Evolutionary conservation across 2,329 filamentous ascomycete genomes (phyloP).

Genomic region (Arthrobotrys musiformis): DNA sequence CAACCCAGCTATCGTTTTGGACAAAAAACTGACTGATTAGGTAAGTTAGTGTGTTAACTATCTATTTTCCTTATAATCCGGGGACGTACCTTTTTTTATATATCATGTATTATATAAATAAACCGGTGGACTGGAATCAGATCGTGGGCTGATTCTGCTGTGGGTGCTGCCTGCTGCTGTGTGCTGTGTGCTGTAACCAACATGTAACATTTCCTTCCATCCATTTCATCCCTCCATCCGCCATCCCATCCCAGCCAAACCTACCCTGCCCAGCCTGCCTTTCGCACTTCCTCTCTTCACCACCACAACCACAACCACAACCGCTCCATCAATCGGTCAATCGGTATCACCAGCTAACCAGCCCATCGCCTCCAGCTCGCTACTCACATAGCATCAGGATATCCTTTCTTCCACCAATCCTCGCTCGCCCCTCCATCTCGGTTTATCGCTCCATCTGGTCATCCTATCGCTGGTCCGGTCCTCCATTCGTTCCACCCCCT

Average conservation of each 20-base stretch:
- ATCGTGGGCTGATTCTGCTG: neutral
- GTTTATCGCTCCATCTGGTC: neutral
- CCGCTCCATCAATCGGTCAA: constrained; percentile 26
- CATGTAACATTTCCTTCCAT: constrained; percentile 51
- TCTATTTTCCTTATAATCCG: no score
- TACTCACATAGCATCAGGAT: neutral
- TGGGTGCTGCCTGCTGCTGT: neutral
- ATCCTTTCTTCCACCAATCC: constrained; percentile 23
- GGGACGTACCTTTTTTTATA: no score
- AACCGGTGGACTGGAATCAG: no score
- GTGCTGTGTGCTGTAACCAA: neutral
- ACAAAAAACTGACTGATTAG: no score
- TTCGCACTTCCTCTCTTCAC: constrained; percentile 37
- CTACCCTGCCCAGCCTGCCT: constrained; percentile 26
- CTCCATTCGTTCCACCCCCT: constrained; percentile 51
- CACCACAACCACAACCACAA: constrained; percentile 27
- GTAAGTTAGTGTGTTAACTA: no score
- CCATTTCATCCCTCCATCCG: constrained; percentile 18
- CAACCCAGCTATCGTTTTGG: no score
- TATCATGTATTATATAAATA: constrained; percentile 19
- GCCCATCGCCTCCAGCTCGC: constrained; percentile 21
- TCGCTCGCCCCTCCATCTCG: constrained; percentile 22
- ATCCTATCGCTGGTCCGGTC: constrained; percentile 14
- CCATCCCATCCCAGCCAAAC: constrained; percentile 23
- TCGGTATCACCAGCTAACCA: constrained; percentile 25